Evolutionary conservation across 1,284 basidiomycete genomes (phyloP).

Genomic region (Exsudoporus floridanus): DNA sequence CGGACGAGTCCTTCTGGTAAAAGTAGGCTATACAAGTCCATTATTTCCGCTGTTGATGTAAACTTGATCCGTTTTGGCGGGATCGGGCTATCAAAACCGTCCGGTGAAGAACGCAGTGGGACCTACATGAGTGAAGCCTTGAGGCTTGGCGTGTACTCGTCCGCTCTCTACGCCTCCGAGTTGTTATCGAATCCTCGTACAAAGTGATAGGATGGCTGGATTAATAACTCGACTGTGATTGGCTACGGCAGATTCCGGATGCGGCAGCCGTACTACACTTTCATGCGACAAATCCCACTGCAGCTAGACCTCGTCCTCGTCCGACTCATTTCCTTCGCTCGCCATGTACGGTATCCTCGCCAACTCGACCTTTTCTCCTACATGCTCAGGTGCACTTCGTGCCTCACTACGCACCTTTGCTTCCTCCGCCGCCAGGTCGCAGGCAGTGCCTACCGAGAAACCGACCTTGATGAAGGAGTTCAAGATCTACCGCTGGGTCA

Average conservation of each 20-base stretch:
- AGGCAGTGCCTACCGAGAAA: slow-evolving; percentile 46
- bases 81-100: too few species aligned
- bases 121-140: too few species aligned
- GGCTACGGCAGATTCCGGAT: slow-evolving; percentile 21
- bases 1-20: too few species aligned
- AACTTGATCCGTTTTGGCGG: too few species aligned
- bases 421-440: slow-evolving; percentile 39
- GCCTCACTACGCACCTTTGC: slow-evolving; percentile 39
- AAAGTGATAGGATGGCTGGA: too few species aligned
- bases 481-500: slow-evolving; percentile 95
- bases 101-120: too few species aligned
- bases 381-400: slow-evolving; percentile 9
- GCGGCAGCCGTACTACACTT: too few species aligned
- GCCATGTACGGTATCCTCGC: slow-evolving; percentile 17
- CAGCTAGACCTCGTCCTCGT: background rate
- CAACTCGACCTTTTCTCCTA: background rate
- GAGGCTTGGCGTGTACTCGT: too few species aligned
- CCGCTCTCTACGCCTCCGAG: too few species aligned
- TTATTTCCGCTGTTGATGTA: too few species aligned
- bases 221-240: slow-evolving; percentile 15
- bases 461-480: slow-evolving; percentile 76
- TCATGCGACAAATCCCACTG: slow-evolving; percentile 13
- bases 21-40: too few species aligned
- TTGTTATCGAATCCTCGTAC: too few species aligned
- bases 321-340: background rate